Evolutionary conservation across 164 flowering plant species (phyloP), one percentile per base, ranked within the genome.

Genomic region (Piper longum): DNA sequence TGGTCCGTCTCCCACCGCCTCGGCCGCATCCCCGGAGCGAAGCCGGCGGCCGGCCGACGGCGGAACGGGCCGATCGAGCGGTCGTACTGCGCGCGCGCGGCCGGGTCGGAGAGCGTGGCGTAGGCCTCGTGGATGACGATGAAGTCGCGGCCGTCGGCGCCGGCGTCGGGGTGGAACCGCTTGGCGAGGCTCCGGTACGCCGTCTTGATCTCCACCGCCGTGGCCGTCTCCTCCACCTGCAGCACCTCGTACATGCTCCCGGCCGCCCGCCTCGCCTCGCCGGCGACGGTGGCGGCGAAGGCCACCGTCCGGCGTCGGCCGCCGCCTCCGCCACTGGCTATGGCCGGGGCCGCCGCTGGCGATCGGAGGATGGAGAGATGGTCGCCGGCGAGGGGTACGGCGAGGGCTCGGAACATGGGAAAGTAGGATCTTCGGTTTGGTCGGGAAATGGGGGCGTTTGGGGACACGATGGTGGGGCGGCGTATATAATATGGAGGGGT

Each of bases 1-100:
- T 88, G 96, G 64, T 88, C 92, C 39, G 91, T 86, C 59, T 88
- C 96, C 96, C 96, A 88, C 68, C 88, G 71, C 60, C 85, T 70
- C 43, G 80, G 66, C 78, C 52, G 72, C 41, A 57, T 16, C 39
- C 41, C 11, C 69, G 43, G 16, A 1, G n/a, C 42, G 3, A 4
- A 4, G 7, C 52, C 52, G 52, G 2, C 9, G 3, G 14, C 14
- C 11, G 52, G 12, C 12, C 16, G 13, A 4, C 18, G 6, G 19
- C 59, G 59, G 17, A 65, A 69, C 39, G 55, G 56, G 18, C 67
- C 70, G 11, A 75, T 66, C 1, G 70, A 58, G 11, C 65, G 69
- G 51, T 78, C 81, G 56, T 88, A 91, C 36, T 69, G 9, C 11
- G 85, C 84, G 62, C 91, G 77, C 6, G 88, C 77, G 19, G 71